These are phyloP conservation scores for Ceratobasidium sp. DNA, from an alignment of 1,284 basidiomycete genomes.

Conservation along the genomic window DNA sequence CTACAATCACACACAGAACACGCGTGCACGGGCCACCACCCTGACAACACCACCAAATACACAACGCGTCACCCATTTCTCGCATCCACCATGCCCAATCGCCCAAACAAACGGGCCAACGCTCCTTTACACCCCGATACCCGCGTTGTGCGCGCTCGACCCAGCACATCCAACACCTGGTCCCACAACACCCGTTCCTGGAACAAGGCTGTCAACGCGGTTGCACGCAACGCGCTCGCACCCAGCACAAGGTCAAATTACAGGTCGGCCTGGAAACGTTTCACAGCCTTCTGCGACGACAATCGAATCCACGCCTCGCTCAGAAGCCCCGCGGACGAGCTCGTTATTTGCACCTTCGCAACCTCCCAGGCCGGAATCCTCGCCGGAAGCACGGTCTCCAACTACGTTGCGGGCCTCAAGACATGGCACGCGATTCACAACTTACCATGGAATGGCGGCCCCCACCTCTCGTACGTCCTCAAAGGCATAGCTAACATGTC, in stretches of 20 bases:
- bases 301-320: constrained; percentile 48
- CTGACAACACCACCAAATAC: too few relatives aligned
- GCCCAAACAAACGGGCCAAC: too few relatives aligned
- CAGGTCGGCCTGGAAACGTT: not conserved
- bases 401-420: constrained; percentile 50
- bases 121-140: too few relatives aligned
- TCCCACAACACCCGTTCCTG: too few relatives aligned
- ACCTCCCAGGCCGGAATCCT: constrained; percentile 50
- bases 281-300: constrained; percentile 39
- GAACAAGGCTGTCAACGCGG: not conserved
- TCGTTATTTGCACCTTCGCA: constrained; percentile 54
- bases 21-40: too few relatives aligned
- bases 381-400: constrained; percentile 50
- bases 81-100: too few relatives aligned
- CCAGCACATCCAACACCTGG: not conserved
- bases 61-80: too few relatives aligned
- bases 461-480: constrained; percentile 51
- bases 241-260: not conserved
- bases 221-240: not conserved
- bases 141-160: too few relatives aligned
- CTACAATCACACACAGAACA: too few relatives aligned
- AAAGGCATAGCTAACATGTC: constrained; percentile 52
- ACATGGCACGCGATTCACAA: constrained; percentile 55
- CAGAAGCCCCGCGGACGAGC: constrained; percentile 54
- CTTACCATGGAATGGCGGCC: constrained; percentile 52